These are phyloP conservation scores for Bipolaris sorokiniana DNA, from an alignment of 2,329 filamentous ascomycete genomes.

Conservation along the genomic window DNA sequence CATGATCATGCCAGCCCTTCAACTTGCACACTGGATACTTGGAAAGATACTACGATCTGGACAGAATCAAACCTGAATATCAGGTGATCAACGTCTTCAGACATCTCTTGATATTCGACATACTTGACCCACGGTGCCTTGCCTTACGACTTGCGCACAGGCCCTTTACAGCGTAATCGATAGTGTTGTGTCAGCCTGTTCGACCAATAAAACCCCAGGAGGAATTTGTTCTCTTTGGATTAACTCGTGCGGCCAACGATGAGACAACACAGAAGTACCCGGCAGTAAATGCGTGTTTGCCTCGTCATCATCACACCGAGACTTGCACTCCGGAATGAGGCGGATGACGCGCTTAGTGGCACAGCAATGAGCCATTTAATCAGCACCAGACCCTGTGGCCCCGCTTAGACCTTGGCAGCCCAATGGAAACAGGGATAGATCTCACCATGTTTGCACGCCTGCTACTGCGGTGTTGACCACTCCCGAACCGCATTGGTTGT, in stretches of 20 bases:
- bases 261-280: not conserved
- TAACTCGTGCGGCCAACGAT: not conserved
- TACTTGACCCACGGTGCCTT: not conserved
- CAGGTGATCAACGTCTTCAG: not conserved
- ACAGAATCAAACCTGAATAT: conserved; percentile 2
- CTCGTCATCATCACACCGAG: not conserved
- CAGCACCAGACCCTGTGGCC: not conserved
- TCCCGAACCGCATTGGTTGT: not conserved
- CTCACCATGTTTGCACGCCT: not conserved
- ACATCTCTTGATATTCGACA: not conserved
- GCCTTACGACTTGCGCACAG: too few relatives aligned
- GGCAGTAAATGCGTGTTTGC: not conserved
- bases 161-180: not conserved
- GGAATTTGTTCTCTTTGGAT: not conserved
- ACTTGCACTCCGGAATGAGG: not conserved
- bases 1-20: conserved; percentile 40
- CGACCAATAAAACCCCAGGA: not conserved
- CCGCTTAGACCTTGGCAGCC: not conserved
- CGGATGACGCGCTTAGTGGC: not conserved
- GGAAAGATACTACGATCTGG: conserved; percentile 40
- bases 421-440: not conserved
- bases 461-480: not conserved
- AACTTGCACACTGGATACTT: conserved; percentile 44
- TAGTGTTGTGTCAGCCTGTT: not conserved
- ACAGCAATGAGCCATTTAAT: not conserved